Base-by-base conservation (phyloP, 306 rosid genomes). In the Cucurbita ficifolia region DNA sequence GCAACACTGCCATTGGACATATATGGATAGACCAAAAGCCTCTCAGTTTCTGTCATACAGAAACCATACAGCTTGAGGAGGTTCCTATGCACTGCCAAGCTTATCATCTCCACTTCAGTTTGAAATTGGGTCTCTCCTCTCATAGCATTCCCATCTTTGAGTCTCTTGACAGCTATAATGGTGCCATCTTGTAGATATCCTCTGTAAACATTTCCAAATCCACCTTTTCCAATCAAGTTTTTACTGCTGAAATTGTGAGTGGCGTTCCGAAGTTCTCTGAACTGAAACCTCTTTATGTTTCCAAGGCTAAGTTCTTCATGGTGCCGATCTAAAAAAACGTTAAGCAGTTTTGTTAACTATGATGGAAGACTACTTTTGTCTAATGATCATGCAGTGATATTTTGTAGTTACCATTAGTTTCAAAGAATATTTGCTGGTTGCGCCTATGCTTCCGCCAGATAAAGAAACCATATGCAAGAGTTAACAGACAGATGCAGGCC, bases 341-440 rank as follows among this genome's bases (percentile, higher is more conserved):
- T 72, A 18, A n/a, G 18, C 12, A 0, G 49, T 50, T 48, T 35
- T n/a, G 62, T 52, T 72, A 71, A 35, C 17, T 71, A 52, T 9
- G 49, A 36, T 52, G 39, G 39, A 22, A 22, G n/a, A 21, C 39
- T 45, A 51, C 72, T 40, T 46, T 72, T 50, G 18, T 22, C 50
- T 18, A 22, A 35, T 38, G 46, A 24, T 51, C 8, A 35, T 72
- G 17, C 33, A 36, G 49, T 33, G 10, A 71, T 60, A 60, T 51
- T 71, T 35, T 33, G 18, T 36, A 29, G 73, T 67, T 45, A 94
- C 99, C 97, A 60, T 82, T 89, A 12, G 83, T 80, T 49, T 90
- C 98, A 57, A 88, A 94, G 88, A 91, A 94, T 75, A 91, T 87
- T 71, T 94, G 97, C 80, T 89, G 80, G 87, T 81, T 91, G 76